Base-by-base conservation (phyloP, 2,329 filamentous ascomycete genomes). In the Rutstroemia sp. region DNA sequence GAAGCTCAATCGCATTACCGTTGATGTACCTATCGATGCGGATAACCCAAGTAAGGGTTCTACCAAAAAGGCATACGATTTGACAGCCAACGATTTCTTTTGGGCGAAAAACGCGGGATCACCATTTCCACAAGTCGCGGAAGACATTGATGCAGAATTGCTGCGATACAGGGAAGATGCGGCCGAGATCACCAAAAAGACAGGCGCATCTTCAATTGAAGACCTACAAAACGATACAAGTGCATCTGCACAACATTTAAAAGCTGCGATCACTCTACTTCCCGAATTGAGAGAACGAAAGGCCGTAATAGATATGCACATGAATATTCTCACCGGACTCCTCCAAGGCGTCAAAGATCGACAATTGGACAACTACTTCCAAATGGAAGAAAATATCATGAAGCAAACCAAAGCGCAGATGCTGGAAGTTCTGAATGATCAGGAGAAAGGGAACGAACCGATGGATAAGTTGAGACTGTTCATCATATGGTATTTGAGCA, bases 111-210 rank as follows among this genome's bases (percentile, higher is more conserved):
- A 99, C 70, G 90, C 94, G 1, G 83, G 88, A 7, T 79, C 90
- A 19, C 92, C 94, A 1, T 97, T 99, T 66, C 94, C 92, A 1
- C 90, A 96, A 66, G 94, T 96, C 3, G 94, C 94, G 1, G 94
- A 97, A 71, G 90, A 96, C 64, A 96, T 96, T 59, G 92, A 97
- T 69, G 85, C 87, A 9, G 92, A 99, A 70, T 80, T 97, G 69
- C 92, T 89, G 54, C 87, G 90, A 62, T 99, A 97, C 74, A 96
- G 95, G 72, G 90, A 96, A 61, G 94, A 99, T 67, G 92, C 92
- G 2, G 89, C 87, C 54, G 91, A 95, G 19, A 88, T 99, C 57
- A 99, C 92, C 1, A 94, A 88, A 71, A 97, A 95, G 75, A 96
- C 94, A 0, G 94, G 94, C 4, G 90, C 92, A 14, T 90, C 88